Percentiles rank a stretch among this genome's conserved stretches.
Evolutionary conservation across 1,139 yeast species (phyloP).

Genomic region (Pichia sp.): DNA sequence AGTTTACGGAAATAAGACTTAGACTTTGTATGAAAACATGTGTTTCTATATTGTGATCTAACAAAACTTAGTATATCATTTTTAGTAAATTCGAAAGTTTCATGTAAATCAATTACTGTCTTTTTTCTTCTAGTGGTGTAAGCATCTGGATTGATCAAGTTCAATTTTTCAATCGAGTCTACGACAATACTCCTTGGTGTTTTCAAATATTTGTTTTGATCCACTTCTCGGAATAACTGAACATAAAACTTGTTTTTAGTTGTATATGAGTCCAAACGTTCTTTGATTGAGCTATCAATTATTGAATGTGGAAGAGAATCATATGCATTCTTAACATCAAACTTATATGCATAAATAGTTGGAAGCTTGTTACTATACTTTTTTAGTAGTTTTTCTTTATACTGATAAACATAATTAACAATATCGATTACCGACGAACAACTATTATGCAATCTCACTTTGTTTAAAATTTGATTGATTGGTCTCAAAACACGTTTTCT

Average conservation of each 20-base stretch:
- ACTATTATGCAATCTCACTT: slow-evolving; percentile 14
- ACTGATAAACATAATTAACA: slow-evolving; percentile 29
- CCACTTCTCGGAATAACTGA: slow-evolving; percentile 10
- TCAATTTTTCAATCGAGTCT: slow-evolving; percentile 5
- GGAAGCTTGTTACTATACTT: slow-evolving; percentile 30
- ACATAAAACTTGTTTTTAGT: slow-evolving; percentile 11
- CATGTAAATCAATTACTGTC: slow-evolving; percentile 26
- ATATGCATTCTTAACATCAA: slow-evolving; percentile 75
- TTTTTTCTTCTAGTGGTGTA: neutral
- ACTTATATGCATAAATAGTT: slow-evolving; percentile 49
- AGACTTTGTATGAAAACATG: slow-evolving; percentile 33
- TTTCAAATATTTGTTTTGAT: slow-evolving; percentile 1
- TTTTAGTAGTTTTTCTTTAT: slow-evolving; percentile 24
- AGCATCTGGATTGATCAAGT: neutral
- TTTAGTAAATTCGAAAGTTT: slow-evolving; percentile 28
- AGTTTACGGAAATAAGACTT: slow-evolving; percentile 40
- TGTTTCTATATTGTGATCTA: slow-evolving; percentile 35
- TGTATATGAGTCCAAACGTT: slow-evolving; percentile 17
- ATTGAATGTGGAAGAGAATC: slow-evolving; percentile 59
- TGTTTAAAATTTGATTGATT: slow-evolving; percentile 25
- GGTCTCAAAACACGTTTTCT: slow-evolving; percentile 33
- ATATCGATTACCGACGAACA: slow-evolving; percentile 33
- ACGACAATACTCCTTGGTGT: slow-evolving; percentile 2
- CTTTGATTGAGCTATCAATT: slow-evolving; percentile 33
- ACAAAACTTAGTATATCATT: slow-evolving; percentile 31